These are phyloP conservation scores for Diophrys appendiculata DNA, from an alignment of 73 alveolate genomes.

Conservation along the genomic window DNA sequence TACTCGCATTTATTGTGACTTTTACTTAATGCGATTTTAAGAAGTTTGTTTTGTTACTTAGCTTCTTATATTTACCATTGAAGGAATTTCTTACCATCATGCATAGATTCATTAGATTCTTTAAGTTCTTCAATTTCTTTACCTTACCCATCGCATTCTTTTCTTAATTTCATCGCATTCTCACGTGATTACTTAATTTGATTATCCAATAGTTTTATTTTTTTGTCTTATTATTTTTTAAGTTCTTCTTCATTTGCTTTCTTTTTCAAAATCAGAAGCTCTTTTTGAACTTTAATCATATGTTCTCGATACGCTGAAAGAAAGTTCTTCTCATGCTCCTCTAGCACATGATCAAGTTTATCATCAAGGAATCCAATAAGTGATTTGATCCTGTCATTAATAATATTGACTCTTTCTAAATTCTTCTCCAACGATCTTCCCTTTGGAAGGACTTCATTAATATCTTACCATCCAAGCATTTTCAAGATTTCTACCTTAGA, in stretches of 20 bases:
- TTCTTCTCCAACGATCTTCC: too few relatives aligned
- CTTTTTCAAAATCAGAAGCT: conserved; percentile 37
- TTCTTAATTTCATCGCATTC: conserved; percentile 44
- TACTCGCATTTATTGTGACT: conserved; percentile 18
- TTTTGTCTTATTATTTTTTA: conserved; percentile 43
- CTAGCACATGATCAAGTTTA: conserved; percentile 27
- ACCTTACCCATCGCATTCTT: conserved; percentile 24
- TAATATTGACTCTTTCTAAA: background rate
- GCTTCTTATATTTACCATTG: conserved; percentile 7
- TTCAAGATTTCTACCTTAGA: too few relatives aligned
- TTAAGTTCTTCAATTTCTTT: conserved; percentile 1
- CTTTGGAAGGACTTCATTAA: too few relatives aligned
- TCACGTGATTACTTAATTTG: conserved; percentile 50
- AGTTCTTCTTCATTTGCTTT: conserved; percentile 60
- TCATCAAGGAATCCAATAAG: conserved; percentile 23
- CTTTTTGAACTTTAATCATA: conserved; percentile 53
- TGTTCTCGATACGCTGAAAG: conserved; percentile 55
- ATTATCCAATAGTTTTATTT: conserved; percentile 42
- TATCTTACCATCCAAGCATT: too few relatives aligned
- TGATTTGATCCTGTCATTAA: conserved; percentile 8
- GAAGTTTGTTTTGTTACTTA: background rate
- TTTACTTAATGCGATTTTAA: conserved; percentile 10
- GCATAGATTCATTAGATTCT: background rate
- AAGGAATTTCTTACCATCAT: conserved; percentile 12
- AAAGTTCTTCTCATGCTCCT: conserved; percentile 44